Percentiles rank a stretch among this genome's conserved stretches.
These are phyloP conservation scores for Sporisorium sorghi DNA, from an alignment of 1,284 basidiomycete genomes.

Conservation along the genomic window DNA sequence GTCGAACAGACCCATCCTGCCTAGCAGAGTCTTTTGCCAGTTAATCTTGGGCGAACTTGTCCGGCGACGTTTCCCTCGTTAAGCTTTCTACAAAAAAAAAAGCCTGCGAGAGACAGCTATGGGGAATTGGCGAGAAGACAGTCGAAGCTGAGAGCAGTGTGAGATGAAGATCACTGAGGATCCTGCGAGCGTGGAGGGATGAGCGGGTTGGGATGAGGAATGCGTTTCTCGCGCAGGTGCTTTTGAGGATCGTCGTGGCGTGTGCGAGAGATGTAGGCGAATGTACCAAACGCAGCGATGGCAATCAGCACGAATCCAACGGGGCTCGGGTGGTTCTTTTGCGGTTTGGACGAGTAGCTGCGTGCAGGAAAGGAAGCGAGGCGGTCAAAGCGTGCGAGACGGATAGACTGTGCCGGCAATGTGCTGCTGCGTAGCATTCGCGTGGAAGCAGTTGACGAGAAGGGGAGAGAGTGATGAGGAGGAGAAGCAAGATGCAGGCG, in stretches of 20 bases:
- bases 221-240: slow-evolving; percentile 55
- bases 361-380: slow-evolving; percentile 19
- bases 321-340: slow-evolving; percentile 56
- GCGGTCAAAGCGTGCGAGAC: slow-evolving; percentile 37
- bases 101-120: slow-evolving; percentile 23
- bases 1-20: slow-evolving; percentile 54
- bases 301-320: slow-evolving; percentile 55
- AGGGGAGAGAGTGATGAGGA: background rate
- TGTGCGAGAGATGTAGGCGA: slow-evolving; percentile 55
- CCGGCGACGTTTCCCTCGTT: slow-evolving; percentile 23
- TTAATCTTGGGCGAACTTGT: slow-evolving; percentile 48
- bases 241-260: slow-evolving; percentile 60
- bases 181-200: slow-evolving; percentile 57
- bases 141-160: background rate
- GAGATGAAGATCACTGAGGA: slow-evolving; percentile 26
- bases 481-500: background rate
- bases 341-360: slow-evolving; percentile 27
- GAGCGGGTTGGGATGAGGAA: slow-evolving; percentile 65
- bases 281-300: slow-evolving; percentile 55
- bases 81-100: slow-evolving; percentile 8
- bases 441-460: background rate
- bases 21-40: slow-evolving; percentile 49
- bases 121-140: no score
- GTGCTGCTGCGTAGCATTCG: slow-evolving; percentile 38
- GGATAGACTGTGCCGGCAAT: slow-evolving; percentile 15